Base-by-base conservation (phyloP, 768 basidiomycete species). In the Phaffia australis region DNA sequence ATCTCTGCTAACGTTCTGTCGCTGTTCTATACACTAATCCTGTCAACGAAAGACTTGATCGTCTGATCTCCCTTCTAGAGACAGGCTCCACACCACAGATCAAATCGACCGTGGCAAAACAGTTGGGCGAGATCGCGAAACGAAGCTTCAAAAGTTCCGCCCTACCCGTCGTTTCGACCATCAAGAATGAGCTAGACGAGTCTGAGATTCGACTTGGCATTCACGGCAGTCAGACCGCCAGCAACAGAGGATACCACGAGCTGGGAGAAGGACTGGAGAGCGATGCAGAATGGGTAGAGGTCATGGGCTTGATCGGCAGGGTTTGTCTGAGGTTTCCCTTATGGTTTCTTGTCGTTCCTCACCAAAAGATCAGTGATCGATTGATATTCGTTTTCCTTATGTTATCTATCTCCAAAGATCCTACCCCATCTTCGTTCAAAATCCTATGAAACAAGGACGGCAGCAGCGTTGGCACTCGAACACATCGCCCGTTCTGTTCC, bases 41-140 rank as follows among this genome's bases (percentile, higher is more conserved):
- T 18, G 29, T 48, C 30, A 4, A 15, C 42, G 7, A 47, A 42
- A 94, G 93, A 80, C 85, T 97, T 80, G 95, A 98, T 82, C 86
- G 95, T 77, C 87, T 99, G 79, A 85, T 99, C 75, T 83, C 89
- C 73, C 83, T 99, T 55, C 84, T 99, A 69, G 93, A 97, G 76
- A 92, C 91, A 48, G 95, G 95, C 55, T 93, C 94, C 16, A 91
- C 91, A 3, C 78, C 82, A 51, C 87, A 87, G 59, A 87, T 99
- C 71, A 84, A 93, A 74, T 85, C 85, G 69, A 95, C 95, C n/a
- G 94, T 95, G 0, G 93, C 93, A 5, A 92, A 90, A 73, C 95
- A 99, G 75, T 81, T 99, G 55, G 92, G 92, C 0, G 89, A 93
- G 70, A 81, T 99, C 61, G 91, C 91, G 0, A 85, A 85, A 71